Base-by-base conservation (phyloP, 2,329 filamentous ascomycete genomes). In the Arthrinium puccinioides region DNA sequence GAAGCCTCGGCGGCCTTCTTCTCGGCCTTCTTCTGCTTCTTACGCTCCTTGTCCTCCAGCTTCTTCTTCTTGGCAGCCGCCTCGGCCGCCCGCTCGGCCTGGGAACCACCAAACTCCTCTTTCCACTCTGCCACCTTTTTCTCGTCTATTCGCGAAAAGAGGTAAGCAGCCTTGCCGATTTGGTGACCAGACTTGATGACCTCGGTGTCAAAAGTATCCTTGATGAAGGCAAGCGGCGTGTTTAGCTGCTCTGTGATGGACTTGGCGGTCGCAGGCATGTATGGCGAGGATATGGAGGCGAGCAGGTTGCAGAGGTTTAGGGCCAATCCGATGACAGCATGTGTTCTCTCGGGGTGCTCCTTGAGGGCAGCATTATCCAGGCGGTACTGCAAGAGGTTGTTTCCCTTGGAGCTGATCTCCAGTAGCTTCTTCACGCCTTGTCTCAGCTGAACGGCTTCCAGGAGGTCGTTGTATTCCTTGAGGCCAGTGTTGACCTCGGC, bases 41-140 rank as follows among this genome's bases (percentile, higher is more conserved):
- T 60, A 35, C 50, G 51, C 26, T 54, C 51, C 43, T 55, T 55
- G 20, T 54, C 50, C 26, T 45, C 47, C 41, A 46, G 48, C 52
- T 56, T 56, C 49, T 54, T 54, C 36, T 38, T 37, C 47, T 55
- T 57, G 10, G 53, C 53, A 27, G 44, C 55, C 20, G 44, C 49
- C 43, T 59, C 55, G 8, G 50, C 55, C 7, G 44, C 45, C 2
- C 49, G 49, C 2, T 44, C 45, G 19, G 51, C 54, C 24, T 52
- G 50, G 1, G 50, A 56, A 21, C 49, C 53, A 45, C 80, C 71
- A 44, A 76, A 88, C 55, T 71, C 67, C 41, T 76, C 72, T 42
- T 77, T 73, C 83, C 83, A 88, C 53, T 84, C 79, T 39, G 77
- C 71, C 36, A 79, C 78, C 61, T 84, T 84, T 62, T 83, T 79